phyloP scores from a whole-genome alignment of 352 stramenopile genomes.

The Phytophthora multivora region DNA sequence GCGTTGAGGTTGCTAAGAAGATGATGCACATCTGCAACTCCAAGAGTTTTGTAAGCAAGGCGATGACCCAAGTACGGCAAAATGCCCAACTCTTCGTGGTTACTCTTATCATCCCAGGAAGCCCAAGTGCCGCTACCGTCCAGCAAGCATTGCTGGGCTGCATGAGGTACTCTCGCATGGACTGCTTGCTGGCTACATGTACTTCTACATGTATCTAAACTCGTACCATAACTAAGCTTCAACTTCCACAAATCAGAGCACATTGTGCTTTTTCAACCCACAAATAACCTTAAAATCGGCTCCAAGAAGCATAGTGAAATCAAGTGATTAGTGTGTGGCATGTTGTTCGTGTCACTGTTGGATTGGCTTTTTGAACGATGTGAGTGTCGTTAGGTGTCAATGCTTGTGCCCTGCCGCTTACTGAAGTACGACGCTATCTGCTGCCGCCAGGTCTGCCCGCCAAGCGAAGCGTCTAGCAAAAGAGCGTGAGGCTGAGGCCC shows the following conservation, averaged over 20 bases:
- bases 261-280: not conserved
- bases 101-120: conserved; percentile 72
- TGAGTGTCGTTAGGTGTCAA: conserved; percentile 16
- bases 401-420: not conserved
- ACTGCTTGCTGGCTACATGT: conserved; percentile 55
- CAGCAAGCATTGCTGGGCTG: conserved; percentile 79
- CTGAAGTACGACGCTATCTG: conserved; percentile 18
- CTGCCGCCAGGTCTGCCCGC: conserved; percentile 66
- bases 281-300: not conserved
- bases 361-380: conserved; percentile 15
- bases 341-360: not conserved
- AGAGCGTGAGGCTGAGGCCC: conserved; percentile 24
- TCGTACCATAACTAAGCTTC: conserved; percentile 10
- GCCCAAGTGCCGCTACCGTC: conserved; percentile 61
- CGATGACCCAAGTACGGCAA: conserved; percentile 67
- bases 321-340: not conserved
- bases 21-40: conserved; percentile 64
- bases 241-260: not conserved
- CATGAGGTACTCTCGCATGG: conserved; percentile 76
- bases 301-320: not conserved
- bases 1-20: conserved; percentile 13
- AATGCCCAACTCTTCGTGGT: conserved; percentile 77
- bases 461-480: conserved; percentile 74
- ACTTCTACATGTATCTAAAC: no score
- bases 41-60: conserved; percentile 69